Conservation (phyloP, 23 red algal species). For the Gracilaria vermiculophylla region DNA sequence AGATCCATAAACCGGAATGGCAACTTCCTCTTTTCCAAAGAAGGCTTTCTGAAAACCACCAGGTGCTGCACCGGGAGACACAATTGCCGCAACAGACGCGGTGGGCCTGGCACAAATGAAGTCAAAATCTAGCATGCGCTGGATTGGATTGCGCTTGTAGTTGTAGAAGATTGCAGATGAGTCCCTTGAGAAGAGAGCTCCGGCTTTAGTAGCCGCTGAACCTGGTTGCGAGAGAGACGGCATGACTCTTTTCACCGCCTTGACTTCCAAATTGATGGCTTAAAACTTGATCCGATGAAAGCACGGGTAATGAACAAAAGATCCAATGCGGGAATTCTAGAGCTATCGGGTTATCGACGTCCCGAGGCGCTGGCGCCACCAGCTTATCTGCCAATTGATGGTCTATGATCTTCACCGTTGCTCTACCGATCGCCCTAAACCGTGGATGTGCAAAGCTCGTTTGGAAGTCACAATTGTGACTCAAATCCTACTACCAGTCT, state of each 20-base stretch:
- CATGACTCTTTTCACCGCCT: neutral
- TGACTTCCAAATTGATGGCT: neutral
- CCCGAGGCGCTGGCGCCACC: too few relatives aligned
- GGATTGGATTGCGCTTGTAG: conserved; percentile 93
- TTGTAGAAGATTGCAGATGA: conserved; percentile 94
- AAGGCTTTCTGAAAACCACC: conserved; percentile 99
- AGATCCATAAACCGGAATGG: conserved; percentile 90
- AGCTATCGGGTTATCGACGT: too few relatives aligned
- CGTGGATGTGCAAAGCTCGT: too few relatives aligned
- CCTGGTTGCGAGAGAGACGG: neutral
- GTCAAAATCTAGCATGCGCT: conserved; percentile 99
- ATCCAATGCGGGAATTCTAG: too few relatives aligned
- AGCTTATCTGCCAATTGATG: too few relatives aligned
- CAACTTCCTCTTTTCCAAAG: conserved; percentile 89
- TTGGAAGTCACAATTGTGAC: too few relatives aligned
- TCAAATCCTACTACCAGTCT: too few relatives aligned
- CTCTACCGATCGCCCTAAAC: too few relatives aligned
- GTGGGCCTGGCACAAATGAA: conserved; percentile 82
- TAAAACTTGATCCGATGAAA: neutral
- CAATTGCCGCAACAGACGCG: conserved; percentile 88
- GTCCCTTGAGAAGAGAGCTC: conserved; percentile 78
- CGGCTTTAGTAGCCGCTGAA: conserved; percentile 38
- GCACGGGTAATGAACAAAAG: neutral
- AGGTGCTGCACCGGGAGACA: conserved; percentile 74
- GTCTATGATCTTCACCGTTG: too few relatives aligned